phyloP scores from a whole-genome alignment of 1,139 yeast species.

The Yamadazyma friedrichii region DNA sequence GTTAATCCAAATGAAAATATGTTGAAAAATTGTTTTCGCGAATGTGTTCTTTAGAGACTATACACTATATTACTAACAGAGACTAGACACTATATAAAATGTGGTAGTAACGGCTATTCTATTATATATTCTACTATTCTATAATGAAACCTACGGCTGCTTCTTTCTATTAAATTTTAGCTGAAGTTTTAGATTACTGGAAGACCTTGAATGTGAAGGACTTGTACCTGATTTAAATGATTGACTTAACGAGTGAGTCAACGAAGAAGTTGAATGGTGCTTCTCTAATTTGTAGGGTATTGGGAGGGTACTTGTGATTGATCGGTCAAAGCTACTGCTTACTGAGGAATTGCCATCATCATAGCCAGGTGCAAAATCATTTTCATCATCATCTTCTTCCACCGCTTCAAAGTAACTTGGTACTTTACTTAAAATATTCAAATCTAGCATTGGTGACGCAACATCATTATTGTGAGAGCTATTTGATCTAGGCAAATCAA shows the following conservation, averaged over 20 bases:
- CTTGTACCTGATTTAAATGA: constrained; percentile 1
- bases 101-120: no score
- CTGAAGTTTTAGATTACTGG: constrained; percentile 13
- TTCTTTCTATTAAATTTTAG: constrained; percentile 4
- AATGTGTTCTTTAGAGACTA: no score
- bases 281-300: constrained; percentile 5
- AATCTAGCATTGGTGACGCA: constrained; percentile 9
- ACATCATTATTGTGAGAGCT: constrained; percentile 13
- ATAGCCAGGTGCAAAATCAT: constrained; percentile 23
- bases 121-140: no score
- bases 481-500: constrained; percentile 16
- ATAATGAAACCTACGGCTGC: no score
- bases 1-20: background rate
- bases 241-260: constrained; percentile 2
- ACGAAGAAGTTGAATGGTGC: constrained; percentile 3
- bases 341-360: constrained; percentile 6
- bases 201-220: constrained; percentile 9
- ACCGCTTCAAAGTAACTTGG: constrained; percentile 26
- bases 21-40: no score
- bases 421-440: constrained; percentile 18
- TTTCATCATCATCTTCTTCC: constrained; percentile 21
- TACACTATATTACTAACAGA: no score
- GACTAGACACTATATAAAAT: no score
- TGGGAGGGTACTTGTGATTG: no score
- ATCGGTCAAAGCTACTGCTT: background rate